phyloP scores from a whole-genome alignment of 2,329 filamentous ascomycete genomes.

The Beauveria pseudobassiana region DNA sequence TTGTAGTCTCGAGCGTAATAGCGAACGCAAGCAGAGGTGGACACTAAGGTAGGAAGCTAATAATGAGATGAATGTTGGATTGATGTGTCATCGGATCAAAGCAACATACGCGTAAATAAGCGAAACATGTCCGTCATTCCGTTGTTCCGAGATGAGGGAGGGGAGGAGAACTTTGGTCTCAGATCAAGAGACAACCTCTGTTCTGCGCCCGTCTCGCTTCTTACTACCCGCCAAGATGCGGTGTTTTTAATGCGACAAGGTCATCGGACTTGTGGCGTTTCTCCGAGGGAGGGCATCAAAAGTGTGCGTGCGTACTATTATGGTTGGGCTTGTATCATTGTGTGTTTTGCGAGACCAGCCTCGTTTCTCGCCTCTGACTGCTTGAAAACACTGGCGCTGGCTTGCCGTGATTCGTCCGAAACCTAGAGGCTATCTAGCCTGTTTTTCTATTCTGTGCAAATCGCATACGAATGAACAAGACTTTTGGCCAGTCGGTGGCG shows the following conservation, averaged over 20 bases:
- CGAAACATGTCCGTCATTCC: not conserved
- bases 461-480: too few relatives aligned
- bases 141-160: not conserved
- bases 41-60: too few relatives aligned
- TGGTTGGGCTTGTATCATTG: not conserved
- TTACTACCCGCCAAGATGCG: not conserved
- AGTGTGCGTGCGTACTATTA: not conserved
- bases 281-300: not conserved
- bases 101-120: too few relatives aligned
- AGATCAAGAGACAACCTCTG: not conserved
- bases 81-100: too few relatives aligned
- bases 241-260: not conserved
- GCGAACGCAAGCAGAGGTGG: too few relatives aligned
- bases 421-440: too few relatives aligned
- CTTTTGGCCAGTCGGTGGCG: too few relatives aligned
- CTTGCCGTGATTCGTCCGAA: not conserved
- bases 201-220: not conserved
- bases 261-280: conserved; percentile 1
- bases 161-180: not conserved
- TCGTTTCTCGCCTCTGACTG: not conserved
- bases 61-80: too few relatives aligned
- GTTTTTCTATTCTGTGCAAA: not conserved
- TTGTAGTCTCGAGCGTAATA: too few relatives aligned
- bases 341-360: not conserved
- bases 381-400: not conserved